Conservation (phyloP, 768 basidiomycete genomes). For the Mycena vitilis region DNA sequence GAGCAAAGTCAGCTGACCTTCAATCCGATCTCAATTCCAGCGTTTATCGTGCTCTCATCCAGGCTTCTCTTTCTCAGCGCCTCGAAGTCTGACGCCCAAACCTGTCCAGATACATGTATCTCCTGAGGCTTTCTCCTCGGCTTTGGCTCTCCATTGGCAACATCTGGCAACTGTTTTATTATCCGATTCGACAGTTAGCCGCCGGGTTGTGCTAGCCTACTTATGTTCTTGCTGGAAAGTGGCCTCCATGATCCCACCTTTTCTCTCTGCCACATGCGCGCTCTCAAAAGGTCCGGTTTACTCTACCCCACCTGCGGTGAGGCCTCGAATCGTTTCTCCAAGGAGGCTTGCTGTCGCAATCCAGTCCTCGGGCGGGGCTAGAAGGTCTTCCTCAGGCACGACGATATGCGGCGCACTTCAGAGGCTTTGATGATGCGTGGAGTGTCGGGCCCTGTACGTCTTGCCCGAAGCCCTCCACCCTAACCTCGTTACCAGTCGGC, state of each 20-base stretch:
- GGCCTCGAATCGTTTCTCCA: background rate
- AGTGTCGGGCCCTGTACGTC: background rate
- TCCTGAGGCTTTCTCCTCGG: background rate
- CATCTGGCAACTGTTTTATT: too few relatives aligned
- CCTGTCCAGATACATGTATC: too few relatives aligned
- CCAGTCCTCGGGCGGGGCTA: background rate
- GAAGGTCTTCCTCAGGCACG: background rate
- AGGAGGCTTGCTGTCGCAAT: background rate
- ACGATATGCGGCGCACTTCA: background rate
- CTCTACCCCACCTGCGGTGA: background rate
- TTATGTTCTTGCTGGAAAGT: background rate
- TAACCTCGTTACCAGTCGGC: too few relatives aligned
- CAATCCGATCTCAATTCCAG: background rate
- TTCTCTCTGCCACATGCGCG: background rate
- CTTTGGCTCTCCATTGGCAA: background rate
- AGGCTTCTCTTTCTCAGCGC: background rate
- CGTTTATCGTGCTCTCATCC: background rate
- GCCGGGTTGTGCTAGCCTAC: too few relatives aligned
- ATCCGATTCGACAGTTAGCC: too few relatives aligned
- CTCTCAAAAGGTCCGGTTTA: background rate
- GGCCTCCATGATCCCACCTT: constrained; percentile 1
- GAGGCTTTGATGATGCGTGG: background rate
- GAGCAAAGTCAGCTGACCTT: background rate
- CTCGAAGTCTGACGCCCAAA: background rate
- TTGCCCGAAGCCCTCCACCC: too few relatives aligned